Evolutionary conservation across 1,284 basidiomycete genomes (phyloP), one percentile per base, ranked within the genome.

Genomic region (Golubevia pallescens): DNA sequence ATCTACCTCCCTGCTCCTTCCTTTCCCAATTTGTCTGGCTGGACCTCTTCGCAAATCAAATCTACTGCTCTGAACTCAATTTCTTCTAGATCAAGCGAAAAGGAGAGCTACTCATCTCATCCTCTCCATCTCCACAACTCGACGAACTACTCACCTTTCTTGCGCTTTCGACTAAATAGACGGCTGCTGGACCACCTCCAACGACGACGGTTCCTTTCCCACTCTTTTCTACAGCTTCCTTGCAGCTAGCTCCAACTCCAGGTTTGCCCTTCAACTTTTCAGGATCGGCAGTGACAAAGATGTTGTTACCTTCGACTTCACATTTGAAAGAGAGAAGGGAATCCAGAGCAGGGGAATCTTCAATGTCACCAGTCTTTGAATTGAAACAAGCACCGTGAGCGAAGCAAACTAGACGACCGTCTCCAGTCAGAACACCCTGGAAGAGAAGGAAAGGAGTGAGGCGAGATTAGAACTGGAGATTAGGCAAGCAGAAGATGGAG

Each of bases 91-190:
- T 5, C 8, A 58, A 86, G 48, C 19, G 24, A 1, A 16, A 16
- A 53, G 19, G 19, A 53, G 16, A 14, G 19, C 53, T 19, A 19
- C 19, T 23, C 19, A 23, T 20, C 53, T 23, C 19, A 54, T 23
- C 19, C 19, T 23, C 19, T 23, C 19, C 53, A 54, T 20, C 28
- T 28, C 28, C 28, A 28, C 28, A 28, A 28, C 28, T 6, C 16
- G 34, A 42, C 6, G 8, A 56, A 7, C n/a, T 10, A 73, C 85
- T 61, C 68, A 92, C 92, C 89, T 94, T 92, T 69, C 94, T 88
- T 76, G 97, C 87, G 81, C 92, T 92, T 85, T 96, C 94, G 61
- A 95, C 88, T 6, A 91, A 89, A 71, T 93, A 90, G 81, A 93
- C 91, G 19, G 91, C 90, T 59, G 91, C 94, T 21, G 92, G 90